phyloP scores from a whole-genome alignment of 805 yeast species.

The Hanseniaspora guilliermondii region DNA sequence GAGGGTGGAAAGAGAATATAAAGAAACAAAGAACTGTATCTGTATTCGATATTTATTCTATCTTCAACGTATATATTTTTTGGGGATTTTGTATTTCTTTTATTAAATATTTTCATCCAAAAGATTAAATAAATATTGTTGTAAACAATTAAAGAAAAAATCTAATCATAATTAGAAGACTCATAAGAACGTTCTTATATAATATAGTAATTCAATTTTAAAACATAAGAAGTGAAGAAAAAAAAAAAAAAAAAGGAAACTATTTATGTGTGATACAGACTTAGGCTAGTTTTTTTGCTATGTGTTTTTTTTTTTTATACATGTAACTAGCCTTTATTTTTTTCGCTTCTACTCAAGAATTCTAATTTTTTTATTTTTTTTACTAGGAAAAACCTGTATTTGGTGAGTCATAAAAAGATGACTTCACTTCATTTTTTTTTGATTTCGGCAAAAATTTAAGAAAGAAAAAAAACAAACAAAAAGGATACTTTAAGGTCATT shows the following conservation, averaged over 20 bases:
- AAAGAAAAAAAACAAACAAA: too few relatives aligned
- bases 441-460: too few relatives aligned
- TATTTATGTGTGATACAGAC: not conserved
- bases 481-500: slow-evolving; percentile 27
- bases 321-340: too few relatives aligned
- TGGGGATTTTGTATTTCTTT: not conserved
- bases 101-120: too few relatives aligned
- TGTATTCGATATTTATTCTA: not conserved
- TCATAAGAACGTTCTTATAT: not conserved
- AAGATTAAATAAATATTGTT: too few relatives aligned
- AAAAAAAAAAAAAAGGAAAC: not conserved
- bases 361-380: too few relatives aligned
- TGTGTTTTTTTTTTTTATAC: too few relatives aligned
- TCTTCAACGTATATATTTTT: not conserved
- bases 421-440: too few relatives aligned
- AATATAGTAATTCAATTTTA: not conserved
- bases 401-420: slow-evolving; percentile 13
- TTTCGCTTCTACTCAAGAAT: too few relatives aligned
- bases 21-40: not conserved
- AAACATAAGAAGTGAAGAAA: not conserved
- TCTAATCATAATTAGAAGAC: not conserved
- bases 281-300: not conserved
- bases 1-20: too few relatives aligned
- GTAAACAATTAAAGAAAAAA: too few relatives aligned
- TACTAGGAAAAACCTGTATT: not conserved